These are phyloP conservation scores for Colletotrichum sp. DNA, from an alignment of 2,329 filamentous ascomycete genomes.

Conservation along the genomic window DNA sequence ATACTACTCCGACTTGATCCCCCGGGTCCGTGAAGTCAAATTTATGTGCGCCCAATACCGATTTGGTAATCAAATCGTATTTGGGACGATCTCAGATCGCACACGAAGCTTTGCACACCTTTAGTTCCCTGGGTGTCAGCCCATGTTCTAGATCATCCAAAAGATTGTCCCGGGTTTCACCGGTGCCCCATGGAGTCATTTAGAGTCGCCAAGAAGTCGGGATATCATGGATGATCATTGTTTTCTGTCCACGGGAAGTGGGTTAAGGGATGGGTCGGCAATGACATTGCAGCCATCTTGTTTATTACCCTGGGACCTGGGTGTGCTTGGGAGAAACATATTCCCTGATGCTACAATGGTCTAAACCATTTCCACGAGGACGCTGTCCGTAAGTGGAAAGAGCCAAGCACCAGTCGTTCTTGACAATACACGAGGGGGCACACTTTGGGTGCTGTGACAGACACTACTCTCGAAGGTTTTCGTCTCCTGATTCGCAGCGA, in stretches of 20 bases:
- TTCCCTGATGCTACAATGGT: background rate
- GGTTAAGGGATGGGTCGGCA: background rate
- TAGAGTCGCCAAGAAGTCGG: background rate
- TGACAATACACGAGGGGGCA: background rate
- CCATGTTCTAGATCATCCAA: background rate
- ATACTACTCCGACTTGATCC: background rate
- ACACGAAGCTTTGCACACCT: background rate
- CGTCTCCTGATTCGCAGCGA: background rate
- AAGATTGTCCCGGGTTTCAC: background rate
- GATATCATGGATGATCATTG: background rate
- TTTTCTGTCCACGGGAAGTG: background rate
- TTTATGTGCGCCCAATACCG: background rate
- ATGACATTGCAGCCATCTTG: background rate
- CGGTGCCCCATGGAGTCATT: background rate
- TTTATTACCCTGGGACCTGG: background rate
- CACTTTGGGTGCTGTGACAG: background rate
- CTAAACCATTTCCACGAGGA: background rate
- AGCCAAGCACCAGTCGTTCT: background rate
- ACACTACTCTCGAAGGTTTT: background rate
- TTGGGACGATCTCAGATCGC: background rate
- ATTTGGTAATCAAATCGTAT: background rate
- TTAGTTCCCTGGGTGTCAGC: background rate
- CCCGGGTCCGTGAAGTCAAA: background rate
- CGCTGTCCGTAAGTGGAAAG: background rate
- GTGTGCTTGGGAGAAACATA: background rate